Base-by-base conservation (phyloP, 352 stramenopile genomes). In the Phytophthora nicotianae region DNA sequence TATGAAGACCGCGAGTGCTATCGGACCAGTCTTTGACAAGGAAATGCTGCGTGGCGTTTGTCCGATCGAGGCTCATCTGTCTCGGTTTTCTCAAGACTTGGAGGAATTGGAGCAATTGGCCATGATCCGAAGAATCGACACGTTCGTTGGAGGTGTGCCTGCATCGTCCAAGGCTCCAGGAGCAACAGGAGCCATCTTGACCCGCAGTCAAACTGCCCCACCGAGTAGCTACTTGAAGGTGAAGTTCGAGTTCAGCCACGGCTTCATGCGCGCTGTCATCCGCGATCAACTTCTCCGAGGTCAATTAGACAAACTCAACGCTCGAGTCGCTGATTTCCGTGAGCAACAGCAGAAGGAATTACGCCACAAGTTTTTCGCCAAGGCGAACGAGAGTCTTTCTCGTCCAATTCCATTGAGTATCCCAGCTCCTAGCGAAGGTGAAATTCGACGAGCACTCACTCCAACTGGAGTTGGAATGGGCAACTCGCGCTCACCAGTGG, bases 241-340 rank as follows among this genome's bases (percentile, higher is more conserved):
- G 51, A 96, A 94, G 63, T 96, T 89, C 46, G 82, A 94, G 56
- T 94, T 96, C 24, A 79, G 74, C 38, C 86, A 96, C 46, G 87
- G 87, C 23, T 96, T 96, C 63, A 93, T 96, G 83, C 72, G 86
- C 51, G 75, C 91, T 57, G 83, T 94, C 47, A 81, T 96, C 17
- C 85, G 83, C 11, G 82, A 83, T 17, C 86, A 94, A 68, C 86
- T 96, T 82, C 72, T 96, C 7, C 77, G 82, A 62, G 85, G 74
- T 13, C 87, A 96, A 33, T 77, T 90, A 7, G 86, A 96, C 63
- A 96, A 96, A 62, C 77, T 96, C 20, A 77, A 77, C 24, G 54
- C 77, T 7, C 82, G 83, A 8, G 80, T 96, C 29, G 63, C 70
- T 23, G 87, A 96, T 49, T 88, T 77, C 35, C 85, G 83, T 1